Conservation (phyloP, 352 stramenopile genomes). For the Phytopythium litorale region DNA sequence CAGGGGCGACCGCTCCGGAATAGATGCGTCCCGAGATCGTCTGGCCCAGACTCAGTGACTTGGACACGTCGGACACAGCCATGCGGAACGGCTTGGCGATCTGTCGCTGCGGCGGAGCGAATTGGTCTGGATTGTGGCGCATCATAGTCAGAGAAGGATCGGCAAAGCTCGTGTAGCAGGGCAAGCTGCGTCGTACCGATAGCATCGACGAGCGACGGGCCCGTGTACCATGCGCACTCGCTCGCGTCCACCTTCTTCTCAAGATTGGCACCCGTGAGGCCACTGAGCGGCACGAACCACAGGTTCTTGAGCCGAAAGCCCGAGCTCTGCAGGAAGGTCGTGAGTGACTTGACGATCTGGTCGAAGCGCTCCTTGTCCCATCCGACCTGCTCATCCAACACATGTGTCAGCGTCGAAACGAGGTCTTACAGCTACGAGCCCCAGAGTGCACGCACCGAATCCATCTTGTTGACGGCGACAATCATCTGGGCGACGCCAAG, state of each 20-base stretch:
- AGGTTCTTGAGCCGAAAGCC: constrained; percentile 82
- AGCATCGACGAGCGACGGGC: constrained; percentile 73
- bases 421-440: not conserved
- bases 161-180: constrained; percentile 3
- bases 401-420: not conserved
- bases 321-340: constrained; percentile 64
- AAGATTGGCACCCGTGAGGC: constrained; percentile 83
- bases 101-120: constrained; percentile 67
- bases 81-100: constrained; percentile 86
- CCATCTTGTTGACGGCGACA: constrained; percentile 98
- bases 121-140: constrained; percentile 41
- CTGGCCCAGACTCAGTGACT: constrained; percentile 77
- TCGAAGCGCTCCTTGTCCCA: constrained; percentile 84
- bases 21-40: constrained; percentile 87
- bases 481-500: constrained; percentile 94
- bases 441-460: constrained; percentile 53
- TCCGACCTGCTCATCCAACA: constrained; percentile 15
- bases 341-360: constrained; percentile 69
- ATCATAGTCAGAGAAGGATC: not conserved
- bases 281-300: constrained; percentile 85
- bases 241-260: constrained; percentile 43
- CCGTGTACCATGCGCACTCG: constrained; percentile 72
- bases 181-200: constrained; percentile 40
- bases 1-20: constrained; percentile 55
- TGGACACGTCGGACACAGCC: constrained; percentile 82